Evolutionary conservation across 2,329 filamentous ascomycete genomes (phyloP), one percentile per base, ranked within the genome.

Genomic region (Aureobasidium musti): DNA sequence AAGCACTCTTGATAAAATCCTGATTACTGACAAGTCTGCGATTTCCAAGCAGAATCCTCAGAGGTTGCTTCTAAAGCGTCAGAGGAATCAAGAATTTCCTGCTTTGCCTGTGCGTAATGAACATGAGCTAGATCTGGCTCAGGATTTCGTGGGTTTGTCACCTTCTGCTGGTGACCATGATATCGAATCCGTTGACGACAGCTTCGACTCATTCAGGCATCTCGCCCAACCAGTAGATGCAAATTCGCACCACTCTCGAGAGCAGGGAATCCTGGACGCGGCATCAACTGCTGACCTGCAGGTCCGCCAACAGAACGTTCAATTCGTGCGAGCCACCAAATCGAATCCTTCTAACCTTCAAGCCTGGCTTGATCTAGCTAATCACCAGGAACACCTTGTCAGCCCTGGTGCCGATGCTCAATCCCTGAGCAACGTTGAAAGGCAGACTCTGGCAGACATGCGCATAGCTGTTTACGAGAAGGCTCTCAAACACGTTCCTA

Each of bases 401-500:
- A 79, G 80, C 61, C 79, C 81, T 28, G 81, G 81, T 50, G 74
- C 73, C 68, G 80, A 79, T 73, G 82, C 74, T 49, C 81, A 77
- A 45, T 76, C 73, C 35, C 79, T 82, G 28, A 87, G 86, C 0
- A 79, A 81, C 33, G 85, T 87, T 3, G 90, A 95, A 73, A 80
- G 81, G 60, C 84, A 83, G 68, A 89, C 89, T 69, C 86, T 91
- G 65, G 88, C 91, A 3, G 89, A 95, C 69, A 87, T 97, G 65
- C 94, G 91, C 70, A 79, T 96, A 2, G 87, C 89, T 1, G 86
- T 96, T 68, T 91, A 93, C 68, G 87, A 94, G 70, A 88, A 91
- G 68, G 93, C 93, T 0, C 76, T 97, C 8, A 79, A 81, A 13
- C 84, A 89, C 53, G 81, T 86, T 6, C 74, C 75, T 0, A 77